Conservation (phyloP, 129 eudicot genomes). For the Sambucus nigra region DNA sequence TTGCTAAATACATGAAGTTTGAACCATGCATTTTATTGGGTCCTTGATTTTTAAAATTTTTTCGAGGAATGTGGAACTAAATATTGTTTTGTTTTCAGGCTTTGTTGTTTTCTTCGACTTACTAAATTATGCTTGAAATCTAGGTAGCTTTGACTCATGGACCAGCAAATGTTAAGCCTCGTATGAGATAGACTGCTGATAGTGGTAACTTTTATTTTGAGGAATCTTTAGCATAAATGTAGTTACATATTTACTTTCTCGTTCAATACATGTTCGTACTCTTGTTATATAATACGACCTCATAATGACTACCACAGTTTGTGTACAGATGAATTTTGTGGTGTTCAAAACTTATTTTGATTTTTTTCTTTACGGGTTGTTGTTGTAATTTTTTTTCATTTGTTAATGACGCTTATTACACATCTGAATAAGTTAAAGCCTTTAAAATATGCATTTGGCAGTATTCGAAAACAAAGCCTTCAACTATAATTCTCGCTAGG, state of each 20-base stretch:
- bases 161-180: constrained; percentile 93
- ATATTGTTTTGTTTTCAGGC: not conserved
- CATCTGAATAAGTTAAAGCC: not conserved
- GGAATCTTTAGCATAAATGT: constrained; percentile 34
- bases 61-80: too few relatives aligned
- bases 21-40: too few relatives aligned
- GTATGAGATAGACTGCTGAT: constrained; percentile 60
- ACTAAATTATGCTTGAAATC: not conserved
- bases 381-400: too few relatives aligned
- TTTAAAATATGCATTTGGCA: not conserved
- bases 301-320: not conserved
- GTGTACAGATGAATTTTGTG: not conserved
- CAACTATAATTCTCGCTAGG: too few relatives aligned
- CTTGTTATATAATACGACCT: not conserved
- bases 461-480: too few relatives aligned
- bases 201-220: constrained; percentile 84
- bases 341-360: not conserved
- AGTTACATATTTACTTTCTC: not conserved
- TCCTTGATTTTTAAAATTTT: too few relatives aligned
- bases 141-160: constrained; percentile 99
- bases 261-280: not conserved
- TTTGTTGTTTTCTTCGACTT: not conserved
- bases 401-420: too few relatives aligned
- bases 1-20: too few relatives aligned
- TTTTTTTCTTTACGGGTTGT: not conserved